Evolutionary conservation across 2,329 filamentous ascomycete species (phyloP), one percentile per base, ranked within the genome.

Genomic region (Colletotrichum liaoningense): DNA sequence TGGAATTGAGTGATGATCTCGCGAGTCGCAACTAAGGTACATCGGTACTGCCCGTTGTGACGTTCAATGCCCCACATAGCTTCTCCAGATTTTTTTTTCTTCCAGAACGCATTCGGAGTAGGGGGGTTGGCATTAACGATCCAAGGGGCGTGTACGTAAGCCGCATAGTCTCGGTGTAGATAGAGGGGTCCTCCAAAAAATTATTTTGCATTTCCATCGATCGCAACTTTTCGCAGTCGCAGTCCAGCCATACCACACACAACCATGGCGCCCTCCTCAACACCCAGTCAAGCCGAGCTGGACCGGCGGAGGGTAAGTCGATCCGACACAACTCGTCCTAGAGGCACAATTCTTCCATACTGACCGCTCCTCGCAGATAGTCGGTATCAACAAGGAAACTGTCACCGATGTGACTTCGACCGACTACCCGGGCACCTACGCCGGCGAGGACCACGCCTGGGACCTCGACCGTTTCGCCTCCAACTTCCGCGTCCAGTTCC

Each of bases 381-480:
- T 99, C 79, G 91, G 93, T 78, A 92, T 99, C 85, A 94, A 97
- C 83, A 88, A 92, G 77, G 97, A 99, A 85, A 98, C 94, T 26
- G 93, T 99, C 79, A 94, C 93, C 77, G 92, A 98, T 85, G 93
- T 96, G 78, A 90, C 93, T 75, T 97, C 95, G 59, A 97, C 92
- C 79, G 96, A 98, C 81, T 98, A 96, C 82, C 97, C 97, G 19
- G 93, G 93, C 77, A 95, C 98, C 83, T 97, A 93, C 86, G 93
- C 94, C 3, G 94, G 94, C 78, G 97, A 98, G 86, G 93, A 97
- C 84, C 89, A 95, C 80, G 88, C 90, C 63, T 98, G 95, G 93
- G 89, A 93, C 73, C 85, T 95, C 65, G 88, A 93, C 1, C 88
- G 90, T 74, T 98, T 98, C 85, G 88, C 86, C 75, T 79, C 92